Conservation (phyloP, 139 green algal genomes). For the Medakamo hakoo region DNA sequence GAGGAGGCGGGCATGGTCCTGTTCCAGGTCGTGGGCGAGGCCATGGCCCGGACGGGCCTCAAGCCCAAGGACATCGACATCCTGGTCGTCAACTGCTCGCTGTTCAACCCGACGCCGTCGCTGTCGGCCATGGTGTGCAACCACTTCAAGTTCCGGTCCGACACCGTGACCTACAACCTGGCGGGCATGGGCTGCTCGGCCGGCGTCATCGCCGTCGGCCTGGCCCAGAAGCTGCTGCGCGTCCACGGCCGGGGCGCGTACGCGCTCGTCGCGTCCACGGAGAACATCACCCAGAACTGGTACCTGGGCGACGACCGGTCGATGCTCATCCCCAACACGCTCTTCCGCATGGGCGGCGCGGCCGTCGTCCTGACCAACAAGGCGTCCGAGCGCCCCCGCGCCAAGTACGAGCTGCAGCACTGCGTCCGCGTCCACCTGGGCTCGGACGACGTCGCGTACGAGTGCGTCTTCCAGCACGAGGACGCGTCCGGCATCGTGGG, state of each 20-base stretch:
- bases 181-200: constrained; percentile 68
- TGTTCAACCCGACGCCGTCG: constrained; percentile 67
- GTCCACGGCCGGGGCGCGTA: constrained; percentile 10
- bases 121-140: constrained; percentile 69
- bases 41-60: constrained; percentile 26
- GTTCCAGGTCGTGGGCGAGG: constrained; percentile 32
- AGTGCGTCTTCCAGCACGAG: constrained; percentile 40
- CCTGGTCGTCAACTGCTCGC: constrained; percentile 59
- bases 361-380: constrained; percentile 56
- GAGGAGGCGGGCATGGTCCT: constrained; percentile 56
- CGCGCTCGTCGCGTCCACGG: constrained; percentile 59
- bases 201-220: constrained; percentile 57
- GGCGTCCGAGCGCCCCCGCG: constrained; percentile 13
- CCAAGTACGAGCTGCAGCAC: constrained; percentile 60
- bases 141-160: constrained; percentile 60
- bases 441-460: constrained; percentile 37
- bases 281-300: constrained; percentile 83
- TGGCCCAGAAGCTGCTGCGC: constrained; percentile 43
- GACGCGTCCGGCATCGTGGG: constrained; percentile 28
- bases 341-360: constrained; percentile 42
- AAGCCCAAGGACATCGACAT: constrained; percentile 53
- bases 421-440: constrained; percentile 49
- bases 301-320: constrained; percentile 69
- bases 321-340: constrained; percentile 54
- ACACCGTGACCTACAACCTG: constrained; percentile 60